phyloP scores from a whole-genome alignment of 352 stramenopile genomes.

The Phytophthora cactorum region DNA sequence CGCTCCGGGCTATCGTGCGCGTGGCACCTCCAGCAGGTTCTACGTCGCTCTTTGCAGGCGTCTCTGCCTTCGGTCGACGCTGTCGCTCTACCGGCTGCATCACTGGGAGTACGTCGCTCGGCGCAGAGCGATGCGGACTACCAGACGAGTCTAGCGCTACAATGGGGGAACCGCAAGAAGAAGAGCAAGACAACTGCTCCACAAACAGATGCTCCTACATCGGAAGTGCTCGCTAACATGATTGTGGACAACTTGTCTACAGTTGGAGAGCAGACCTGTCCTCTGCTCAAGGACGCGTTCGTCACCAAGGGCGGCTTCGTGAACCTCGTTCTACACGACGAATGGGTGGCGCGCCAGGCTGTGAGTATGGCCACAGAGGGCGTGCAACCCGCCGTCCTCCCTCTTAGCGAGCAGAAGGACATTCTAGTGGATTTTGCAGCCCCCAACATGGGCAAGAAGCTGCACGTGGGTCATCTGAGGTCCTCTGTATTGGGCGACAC shows the following conservation, averaged over 20 bases:
- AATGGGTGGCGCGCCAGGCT: constrained; percentile 70
- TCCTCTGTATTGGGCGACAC: constrained; percentile 85
- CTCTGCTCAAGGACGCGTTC: constrained; percentile 49
- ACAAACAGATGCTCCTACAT: constrained; percentile 10
- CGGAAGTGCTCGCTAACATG: constrained; percentile 49
- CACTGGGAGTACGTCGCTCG: constrained; percentile 72
- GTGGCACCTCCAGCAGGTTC: constrained; percentile 51
- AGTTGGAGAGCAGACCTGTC: constrained; percentile 6
- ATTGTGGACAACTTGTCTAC: constrained; percentile 34
- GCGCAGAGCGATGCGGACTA: constrained; percentile 72
- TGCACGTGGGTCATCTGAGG: constrained; percentile 84
- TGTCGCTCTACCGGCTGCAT: constrained; percentile 13
- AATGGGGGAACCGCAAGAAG: constrained; percentile 51
- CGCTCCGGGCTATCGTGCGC: constrained; percentile 47
- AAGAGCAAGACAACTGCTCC: constrained; percentile 7
- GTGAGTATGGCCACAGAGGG: constrained; percentile 66
- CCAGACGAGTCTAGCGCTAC: constrained; percentile 73
- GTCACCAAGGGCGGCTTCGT: constrained; percentile 78
- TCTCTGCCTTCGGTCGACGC: constrained; percentile 42
- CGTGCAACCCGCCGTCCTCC: constrained; percentile 34
- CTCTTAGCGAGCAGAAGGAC: constrained; percentile 24
- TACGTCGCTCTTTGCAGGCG: constrained; percentile 47
- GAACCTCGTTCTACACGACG: constrained; percentile 75
- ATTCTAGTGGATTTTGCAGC: constrained; percentile 86
- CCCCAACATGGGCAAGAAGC: constrained; percentile 87